Evolutionary conservation across 345 rosid genomes (phyloP).

Genomic region (Pugionium cornutum): DNA sequence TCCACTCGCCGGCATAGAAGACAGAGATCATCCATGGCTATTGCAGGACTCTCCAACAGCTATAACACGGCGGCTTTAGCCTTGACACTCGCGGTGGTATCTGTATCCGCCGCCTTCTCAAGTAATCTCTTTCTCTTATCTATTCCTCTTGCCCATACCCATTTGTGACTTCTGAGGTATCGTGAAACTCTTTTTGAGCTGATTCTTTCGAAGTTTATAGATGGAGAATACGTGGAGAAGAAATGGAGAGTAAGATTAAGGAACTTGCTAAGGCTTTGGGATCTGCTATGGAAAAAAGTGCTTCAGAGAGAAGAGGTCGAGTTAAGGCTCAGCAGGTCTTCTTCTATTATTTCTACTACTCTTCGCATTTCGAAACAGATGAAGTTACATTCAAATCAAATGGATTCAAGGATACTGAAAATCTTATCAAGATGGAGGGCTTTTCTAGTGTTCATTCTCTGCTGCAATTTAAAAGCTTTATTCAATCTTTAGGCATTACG

Average conservation of each 20-base stretch:
- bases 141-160: background rate
- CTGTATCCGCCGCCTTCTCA: conserved; percentile 31
- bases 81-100: conserved; percentile 31
- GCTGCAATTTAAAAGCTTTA: conserved; percentile 7
- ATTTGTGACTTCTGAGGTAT: background rate
- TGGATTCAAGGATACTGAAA: background rate
- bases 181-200: conserved; percentile 20
- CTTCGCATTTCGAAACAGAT: background rate
- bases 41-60: conserved; percentile 16
- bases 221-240: conserved; percentile 48
- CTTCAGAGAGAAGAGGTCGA: conserved; percentile 89
- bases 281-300: conserved; percentile 59
- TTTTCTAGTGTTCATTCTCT: background rate
- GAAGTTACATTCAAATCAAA: background rate
- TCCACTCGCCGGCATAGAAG: conserved; percentile 25
- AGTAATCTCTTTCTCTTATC: conserved; percentile 23
- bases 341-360: background rate
- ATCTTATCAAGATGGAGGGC: background rate
- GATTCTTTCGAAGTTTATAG: conserved; percentile 47
- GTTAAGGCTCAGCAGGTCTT: conserved; percentile 83
- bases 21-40: conserved; percentile 27
- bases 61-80: conserved; percentile 32
- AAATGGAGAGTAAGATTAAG: conserved; percentile 41
- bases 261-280: conserved; percentile 65
- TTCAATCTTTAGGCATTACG: conserved; percentile 57